phyloP scores from a whole-genome alignment of 768 basidiomycete species.

The Tricholoma saponaceum region DNA sequence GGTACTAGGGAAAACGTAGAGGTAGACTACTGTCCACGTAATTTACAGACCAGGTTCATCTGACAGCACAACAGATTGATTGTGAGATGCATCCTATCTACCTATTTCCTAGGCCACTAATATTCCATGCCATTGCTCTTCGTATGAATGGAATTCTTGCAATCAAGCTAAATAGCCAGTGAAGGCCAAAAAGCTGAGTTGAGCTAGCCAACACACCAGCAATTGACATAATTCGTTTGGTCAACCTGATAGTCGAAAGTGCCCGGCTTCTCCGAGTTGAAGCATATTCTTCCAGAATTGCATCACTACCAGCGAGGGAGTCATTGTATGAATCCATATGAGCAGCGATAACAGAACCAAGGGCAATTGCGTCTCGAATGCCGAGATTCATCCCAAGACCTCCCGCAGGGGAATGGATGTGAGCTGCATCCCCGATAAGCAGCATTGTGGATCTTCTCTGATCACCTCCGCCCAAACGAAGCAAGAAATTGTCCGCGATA shows the following conservation, averaged over 20 bases:
- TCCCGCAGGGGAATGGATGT: constrained; percentile 50
- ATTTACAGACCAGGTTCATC: no score
- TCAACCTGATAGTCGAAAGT: constrained; percentile 35
- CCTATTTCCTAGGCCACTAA: constrained; percentile 19
- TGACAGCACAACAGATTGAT: background rate
- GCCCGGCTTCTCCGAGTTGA: constrained; percentile 33
- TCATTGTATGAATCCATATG: constrained; percentile 20
- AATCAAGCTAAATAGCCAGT: constrained; percentile 14
- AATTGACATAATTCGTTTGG: constrained; percentile 27
- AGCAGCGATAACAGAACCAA: constrained; percentile 38
- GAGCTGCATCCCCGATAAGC: constrained; percentile 36
- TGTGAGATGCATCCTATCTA: background rate
- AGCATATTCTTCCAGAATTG: constrained; percentile 31
- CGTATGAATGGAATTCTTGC: constrained; percentile 13
- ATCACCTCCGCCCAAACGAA: constrained; percentile 15
- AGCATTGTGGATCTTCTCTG: constrained; percentile 9
- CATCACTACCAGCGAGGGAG: constrained; percentile 20
- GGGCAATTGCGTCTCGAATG: constrained; percentile 45
- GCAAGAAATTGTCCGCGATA: constrained; percentile 35
- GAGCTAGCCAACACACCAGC: constrained; percentile 6
- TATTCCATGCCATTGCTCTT: constrained; percentile 14
- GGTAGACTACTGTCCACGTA: background rate
- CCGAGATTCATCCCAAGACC: constrained; percentile 62
- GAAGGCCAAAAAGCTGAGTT: constrained; percentile 6
- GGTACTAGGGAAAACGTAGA: background rate